A percentile compares a stretch with the other conserved stretches of the same genome.
Conservation (phyloP, 768 basidiomycete species). For the Mycena vulgaris region DNA sequence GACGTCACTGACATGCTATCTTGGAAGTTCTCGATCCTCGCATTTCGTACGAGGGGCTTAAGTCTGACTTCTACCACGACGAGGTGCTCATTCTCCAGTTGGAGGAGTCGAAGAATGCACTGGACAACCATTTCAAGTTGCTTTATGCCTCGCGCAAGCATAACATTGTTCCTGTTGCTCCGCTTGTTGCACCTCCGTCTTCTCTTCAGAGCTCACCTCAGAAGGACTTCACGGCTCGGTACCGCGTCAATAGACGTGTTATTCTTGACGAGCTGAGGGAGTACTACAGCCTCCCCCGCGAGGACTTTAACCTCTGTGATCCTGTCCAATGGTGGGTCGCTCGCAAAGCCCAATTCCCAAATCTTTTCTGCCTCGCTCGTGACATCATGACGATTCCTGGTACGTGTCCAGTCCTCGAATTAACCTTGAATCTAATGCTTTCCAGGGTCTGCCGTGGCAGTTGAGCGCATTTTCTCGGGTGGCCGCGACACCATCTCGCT, state of each 20-base stretch:
- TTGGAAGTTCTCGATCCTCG: background rate
- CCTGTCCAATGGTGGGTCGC: constrained; percentile 6
- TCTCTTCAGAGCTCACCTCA: no score
- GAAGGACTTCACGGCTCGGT: background rate
- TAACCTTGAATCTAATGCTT: no score
- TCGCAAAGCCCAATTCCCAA: constrained; percentile 1
- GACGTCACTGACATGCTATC: no score
- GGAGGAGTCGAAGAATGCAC: no score
- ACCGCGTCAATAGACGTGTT: background rate
- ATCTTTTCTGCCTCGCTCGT: no score
- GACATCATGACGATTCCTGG: no score
- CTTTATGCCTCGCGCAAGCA: no score
- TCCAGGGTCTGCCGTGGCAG: no score
- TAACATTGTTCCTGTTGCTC: no score
- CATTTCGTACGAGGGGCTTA: background rate
- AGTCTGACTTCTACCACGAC: background rate
- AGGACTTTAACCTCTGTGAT: background rate
- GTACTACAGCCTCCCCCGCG: background rate
- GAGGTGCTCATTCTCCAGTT: background rate
- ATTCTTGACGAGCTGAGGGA: constrained; percentile 1
- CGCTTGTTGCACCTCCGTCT: no score
- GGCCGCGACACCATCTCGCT: background rate
- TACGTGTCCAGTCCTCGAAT: no score
- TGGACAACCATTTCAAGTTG: no score
- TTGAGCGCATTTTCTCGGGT: background rate